Conservation (phyloP, 2,329 filamentous ascomycete genomes). For the Dactylella cylindrospora region DNA sequence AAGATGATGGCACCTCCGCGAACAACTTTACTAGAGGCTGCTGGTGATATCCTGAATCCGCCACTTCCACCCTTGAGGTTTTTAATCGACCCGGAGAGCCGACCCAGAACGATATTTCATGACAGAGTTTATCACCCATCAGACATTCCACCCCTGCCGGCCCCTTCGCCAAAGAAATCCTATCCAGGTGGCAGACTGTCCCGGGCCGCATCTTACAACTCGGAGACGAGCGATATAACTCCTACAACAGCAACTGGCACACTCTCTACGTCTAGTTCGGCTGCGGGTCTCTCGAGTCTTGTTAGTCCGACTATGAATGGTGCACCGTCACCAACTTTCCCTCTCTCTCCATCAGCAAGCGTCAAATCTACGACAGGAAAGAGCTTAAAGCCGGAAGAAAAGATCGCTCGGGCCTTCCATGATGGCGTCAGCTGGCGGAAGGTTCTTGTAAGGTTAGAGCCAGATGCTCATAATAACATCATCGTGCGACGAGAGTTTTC, state of each 20-base stretch:
- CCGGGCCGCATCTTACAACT: conserved; percentile 23
- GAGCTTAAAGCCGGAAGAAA: conserved; percentile 87
- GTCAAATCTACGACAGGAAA: conserved; percentile 39
- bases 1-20: conserved; percentile 70
- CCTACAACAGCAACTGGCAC: neutral
- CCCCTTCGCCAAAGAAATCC: conserved; percentile 8
- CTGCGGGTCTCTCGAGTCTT: neutral
- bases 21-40: conserved; percentile 93
- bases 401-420: conserved; percentile 95
- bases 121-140: conserved; percentile 91
- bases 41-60: conserved; percentile 86
- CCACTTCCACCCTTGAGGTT: conserved; percentile 80
- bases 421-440: conserved; percentile 91
- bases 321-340: conserved; percentile 18
- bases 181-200: conserved; percentile 16
- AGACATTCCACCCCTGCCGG: conserved; percentile 81
- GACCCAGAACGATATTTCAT: conserved; percentile 90
- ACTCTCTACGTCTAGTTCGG: neutral
- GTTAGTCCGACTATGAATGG: conserved; percentile 2
- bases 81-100: conserved; percentile 76
- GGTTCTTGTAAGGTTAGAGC: conserved; percentile 90
- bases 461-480: conserved; percentile 98
- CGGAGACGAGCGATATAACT: conserved; percentile 21
- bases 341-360: conserved; percentile 39
- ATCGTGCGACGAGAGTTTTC: conserved; percentile 94